These are phyloP conservation scores for Xenoacremonium recifei DNA, from an alignment of 2,329 filamentous ascomycete genomes.

Conservation along the genomic window DNA sequence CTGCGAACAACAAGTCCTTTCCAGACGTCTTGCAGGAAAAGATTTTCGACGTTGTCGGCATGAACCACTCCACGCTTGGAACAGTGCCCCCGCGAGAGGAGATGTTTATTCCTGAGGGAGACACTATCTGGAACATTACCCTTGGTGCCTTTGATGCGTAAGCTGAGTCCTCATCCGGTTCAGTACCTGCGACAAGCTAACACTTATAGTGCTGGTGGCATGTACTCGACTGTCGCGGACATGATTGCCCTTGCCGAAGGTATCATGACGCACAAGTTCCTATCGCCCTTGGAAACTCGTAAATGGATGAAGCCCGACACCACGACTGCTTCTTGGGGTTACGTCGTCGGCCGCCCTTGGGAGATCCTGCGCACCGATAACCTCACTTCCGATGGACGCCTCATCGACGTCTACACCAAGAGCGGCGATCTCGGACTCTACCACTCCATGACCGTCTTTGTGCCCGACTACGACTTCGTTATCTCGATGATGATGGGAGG, in stretches of 20 bases:
- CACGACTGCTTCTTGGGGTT: conserved; percentile 35
- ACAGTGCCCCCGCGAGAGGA: conserved; percentile 28
- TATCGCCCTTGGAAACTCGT: conserved; percentile 37
- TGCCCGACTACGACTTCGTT: conserved; percentile 47
- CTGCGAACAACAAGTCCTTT: conserved; percentile 39
- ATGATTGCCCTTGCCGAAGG: conserved; percentile 40
- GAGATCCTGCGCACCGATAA: conserved; percentile 42
- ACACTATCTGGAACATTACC: conserved; percentile 32
- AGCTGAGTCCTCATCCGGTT: conserved; percentile 14
- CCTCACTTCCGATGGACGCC: conserved; percentile 35
- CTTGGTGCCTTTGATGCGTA: conserved; percentile 35
- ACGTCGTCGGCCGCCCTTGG: conserved; percentile 45
- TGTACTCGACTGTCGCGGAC: conserved; percentile 42
- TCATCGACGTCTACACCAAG: conserved; percentile 48
- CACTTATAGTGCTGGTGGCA: conserved; percentile 32
- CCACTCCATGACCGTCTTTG: conserved; percentile 36
- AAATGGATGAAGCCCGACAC: conserved; percentile 45
- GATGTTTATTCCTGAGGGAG: conserved; percentile 35
- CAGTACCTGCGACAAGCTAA: background rate
- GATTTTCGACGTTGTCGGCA: conserved; percentile 41
- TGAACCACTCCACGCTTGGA: conserved; percentile 39
- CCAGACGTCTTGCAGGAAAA: conserved; percentile 36
- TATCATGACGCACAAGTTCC: conserved; percentile 41
- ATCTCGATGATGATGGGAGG: conserved; percentile 39
- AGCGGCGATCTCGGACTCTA: conserved; percentile 42